Conservation (phyloP, 2,329 filamentous ascomycete genomes). For the Aspergillus brunneoviolaceus region DNA sequence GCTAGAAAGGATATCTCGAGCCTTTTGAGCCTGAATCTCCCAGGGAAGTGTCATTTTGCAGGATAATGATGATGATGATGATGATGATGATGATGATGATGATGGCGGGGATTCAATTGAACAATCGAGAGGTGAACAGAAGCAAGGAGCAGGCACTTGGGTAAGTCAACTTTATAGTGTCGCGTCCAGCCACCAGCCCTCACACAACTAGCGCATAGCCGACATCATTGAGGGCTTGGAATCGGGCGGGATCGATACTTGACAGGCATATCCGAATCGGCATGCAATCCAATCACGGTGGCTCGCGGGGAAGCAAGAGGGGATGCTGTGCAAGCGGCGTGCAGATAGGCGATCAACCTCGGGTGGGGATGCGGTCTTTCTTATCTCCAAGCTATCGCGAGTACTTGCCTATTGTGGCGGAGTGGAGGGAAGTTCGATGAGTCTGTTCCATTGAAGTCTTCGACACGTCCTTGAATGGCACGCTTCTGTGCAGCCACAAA, state of each 20-base stretch:
- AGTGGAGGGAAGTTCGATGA: neutral
- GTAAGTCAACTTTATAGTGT: neutral
- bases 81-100: neutral
- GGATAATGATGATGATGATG: neutral
- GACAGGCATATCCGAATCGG: neutral
- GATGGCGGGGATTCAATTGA: neutral
- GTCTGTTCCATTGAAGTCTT: too few relatives aligned
- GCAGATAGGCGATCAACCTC: neutral
- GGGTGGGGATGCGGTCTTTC: conserved; percentile 1
- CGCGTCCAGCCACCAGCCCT: neutral
- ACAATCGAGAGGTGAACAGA: neutral
- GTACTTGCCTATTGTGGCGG: conserved; percentile 1
- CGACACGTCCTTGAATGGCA: too few relatives aligned
- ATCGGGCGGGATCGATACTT: neutral
- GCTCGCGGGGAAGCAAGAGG: neutral
- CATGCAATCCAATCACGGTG: neutral
- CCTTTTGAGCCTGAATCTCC: conserved; percentile 34
- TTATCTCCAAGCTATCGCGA: neutral
- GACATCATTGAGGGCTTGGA: neutral
- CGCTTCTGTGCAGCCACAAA: too few relatives aligned
- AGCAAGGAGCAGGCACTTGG: neutral
- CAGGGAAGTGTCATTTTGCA: conserved; percentile 28
- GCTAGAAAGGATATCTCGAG: conserved; percentile 31
- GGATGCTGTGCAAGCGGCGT: neutral
- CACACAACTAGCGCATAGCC: too few relatives aligned